Conservation (phyloP, 495 filamentous ascomycete genomes). For the Filosporella fistucella region DNA sequence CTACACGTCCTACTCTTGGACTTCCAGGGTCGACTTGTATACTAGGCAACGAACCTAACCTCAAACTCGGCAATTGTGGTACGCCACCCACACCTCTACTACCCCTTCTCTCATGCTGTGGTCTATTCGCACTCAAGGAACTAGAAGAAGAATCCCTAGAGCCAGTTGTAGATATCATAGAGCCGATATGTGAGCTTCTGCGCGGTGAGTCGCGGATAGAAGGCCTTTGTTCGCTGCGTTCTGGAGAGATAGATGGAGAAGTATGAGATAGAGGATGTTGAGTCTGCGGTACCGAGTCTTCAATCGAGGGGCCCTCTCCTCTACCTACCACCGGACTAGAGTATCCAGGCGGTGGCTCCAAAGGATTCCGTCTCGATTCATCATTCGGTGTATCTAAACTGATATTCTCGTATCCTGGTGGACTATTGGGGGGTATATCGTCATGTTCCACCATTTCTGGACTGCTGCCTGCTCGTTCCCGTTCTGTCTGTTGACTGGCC, state of each 20-base stretch:
- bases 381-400: constrained; percentile 35
- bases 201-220: constrained; percentile 10
- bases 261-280: constrained; percentile 15
- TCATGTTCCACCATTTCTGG: constrained; percentile 28
- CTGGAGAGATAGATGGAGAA: too few species aligned
- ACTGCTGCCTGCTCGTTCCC: constrained; percentile 19
- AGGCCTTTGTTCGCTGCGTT: constrained; percentile 1
- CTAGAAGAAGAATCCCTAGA: constrained; percentile 2
- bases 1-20: constrained; percentile 1
- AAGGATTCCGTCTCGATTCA: constrained; percentile 8
- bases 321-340: constrained; percentile 29
- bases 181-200: constrained; percentile 14
- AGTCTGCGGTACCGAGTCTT: too few species aligned
- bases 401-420: constrained; percentile 52
- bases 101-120: constrained; percentile 9
- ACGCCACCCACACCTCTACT: constrained; percentile 30
- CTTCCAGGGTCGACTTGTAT: constrained; percentile 47
- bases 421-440: constrained; percentile 38
- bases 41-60: constrained; percentile 37
- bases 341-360: constrained; percentile 47
- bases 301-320: constrained; percentile 13
- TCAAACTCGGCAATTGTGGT: constrained; percentile 38
- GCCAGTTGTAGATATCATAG: constrained; percentile 10
- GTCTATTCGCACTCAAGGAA: not conserved
- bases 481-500: not conserved